A percentile compares a stretch with the other conserved stretches of the same genome.
Conservation (phyloP, 106 monocot genomes). For the Triglochin maritima region DNA sequence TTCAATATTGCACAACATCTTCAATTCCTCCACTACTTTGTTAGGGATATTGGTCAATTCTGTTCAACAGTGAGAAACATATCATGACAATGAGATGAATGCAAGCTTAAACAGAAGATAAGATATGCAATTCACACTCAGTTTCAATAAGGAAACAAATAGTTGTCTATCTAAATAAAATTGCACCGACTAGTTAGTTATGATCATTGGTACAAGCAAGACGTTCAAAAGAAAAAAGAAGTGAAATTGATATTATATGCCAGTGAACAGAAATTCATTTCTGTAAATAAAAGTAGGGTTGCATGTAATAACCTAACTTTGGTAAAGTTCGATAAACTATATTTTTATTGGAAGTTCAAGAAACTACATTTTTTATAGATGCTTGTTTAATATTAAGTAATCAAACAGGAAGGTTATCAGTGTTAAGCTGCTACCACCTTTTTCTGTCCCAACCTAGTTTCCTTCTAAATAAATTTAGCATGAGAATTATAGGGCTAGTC, state of each 20-base stretch:
- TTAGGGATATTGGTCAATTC: slow-evolving; percentile 64
- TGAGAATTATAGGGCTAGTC: too few species aligned
- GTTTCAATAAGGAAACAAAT: not conserved
- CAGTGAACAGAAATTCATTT: too few species aligned
- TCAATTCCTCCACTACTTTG: slow-evolving; percentile 35
- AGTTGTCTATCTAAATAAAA: not conserved
- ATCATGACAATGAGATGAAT: not conserved
- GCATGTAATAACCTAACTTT: too few species aligned
- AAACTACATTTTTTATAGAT: too few species aligned
- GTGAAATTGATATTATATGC: not conserved
- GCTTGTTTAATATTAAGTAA: too few species aligned
- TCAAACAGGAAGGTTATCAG: too few species aligned
- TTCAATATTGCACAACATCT: slow-evolving; percentile 54
- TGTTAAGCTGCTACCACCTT: too few species aligned
- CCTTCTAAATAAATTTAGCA: too few species aligned
- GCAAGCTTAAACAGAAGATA: not conserved
- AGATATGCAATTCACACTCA: not conserved
- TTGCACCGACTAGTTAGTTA: not conserved
- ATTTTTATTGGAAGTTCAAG: too few species aligned
- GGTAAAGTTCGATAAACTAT: too few species aligned
- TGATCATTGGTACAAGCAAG: not conserved
- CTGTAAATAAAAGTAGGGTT: too few species aligned
- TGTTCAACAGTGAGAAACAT: slow-evolving; percentile 10
- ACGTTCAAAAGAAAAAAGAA: not conserved
- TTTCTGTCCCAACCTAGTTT: too few species aligned